phyloP scores from a whole-genome alignment of 805 yeast genomes.

The Danielia oregonensis region DNA sequence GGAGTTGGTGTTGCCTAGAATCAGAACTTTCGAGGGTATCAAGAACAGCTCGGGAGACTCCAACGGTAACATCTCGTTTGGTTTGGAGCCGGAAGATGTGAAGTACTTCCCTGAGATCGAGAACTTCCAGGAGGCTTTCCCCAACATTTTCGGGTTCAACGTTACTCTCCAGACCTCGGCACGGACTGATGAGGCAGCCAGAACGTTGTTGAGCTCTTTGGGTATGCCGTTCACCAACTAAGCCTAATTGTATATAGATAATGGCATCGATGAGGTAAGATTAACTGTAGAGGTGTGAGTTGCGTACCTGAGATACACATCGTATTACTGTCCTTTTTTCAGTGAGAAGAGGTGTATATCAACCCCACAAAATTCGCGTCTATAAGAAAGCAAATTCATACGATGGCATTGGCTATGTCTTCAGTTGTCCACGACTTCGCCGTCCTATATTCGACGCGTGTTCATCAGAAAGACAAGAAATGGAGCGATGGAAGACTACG shows the following conservation, averaged over 20 bases:
- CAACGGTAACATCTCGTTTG: slow-evolving; percentile 82
- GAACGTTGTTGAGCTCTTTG: slow-evolving; percentile 73
- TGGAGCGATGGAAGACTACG: slow-evolving; percentile 52
- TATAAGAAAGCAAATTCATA: too few relatives aligned
- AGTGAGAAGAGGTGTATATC: too few relatives aligned
- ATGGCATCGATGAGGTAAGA: too few relatives aligned
- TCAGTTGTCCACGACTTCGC: slow-evolving; percentile 45
- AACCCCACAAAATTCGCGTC: too few relatives aligned
- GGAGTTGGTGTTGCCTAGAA: slow-evolving; percentile 89
- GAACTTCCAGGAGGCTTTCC: slow-evolving; percentile 85
- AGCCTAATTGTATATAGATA: too few relatives aligned
- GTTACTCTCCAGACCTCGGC: slow-evolving; percentile 84
- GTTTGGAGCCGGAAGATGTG: slow-evolving; percentile 72
- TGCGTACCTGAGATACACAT: too few relatives aligned
- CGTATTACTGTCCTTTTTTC: too few relatives aligned
- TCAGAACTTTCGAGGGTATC: slow-evolving; percentile 82
- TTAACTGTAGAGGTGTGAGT: too few relatives aligned
- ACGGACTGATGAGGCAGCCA: slow-evolving; percentile 85
- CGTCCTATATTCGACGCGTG: slow-evolving; percentile 44
- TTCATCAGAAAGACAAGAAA: slow-evolving; percentile 43
- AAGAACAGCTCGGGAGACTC: slow-evolving; percentile 75
- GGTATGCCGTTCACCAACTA: slow-evolving; percentile 68
- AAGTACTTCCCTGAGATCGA: slow-evolving; percentile 91
- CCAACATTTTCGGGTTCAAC: slow-evolving; percentile 80
- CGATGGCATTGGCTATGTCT: too few relatives aligned